phyloP scores from a whole-genome alignment of 1,284 basidiomycete genomes.

The Heterobasidion irregulare region DNA sequence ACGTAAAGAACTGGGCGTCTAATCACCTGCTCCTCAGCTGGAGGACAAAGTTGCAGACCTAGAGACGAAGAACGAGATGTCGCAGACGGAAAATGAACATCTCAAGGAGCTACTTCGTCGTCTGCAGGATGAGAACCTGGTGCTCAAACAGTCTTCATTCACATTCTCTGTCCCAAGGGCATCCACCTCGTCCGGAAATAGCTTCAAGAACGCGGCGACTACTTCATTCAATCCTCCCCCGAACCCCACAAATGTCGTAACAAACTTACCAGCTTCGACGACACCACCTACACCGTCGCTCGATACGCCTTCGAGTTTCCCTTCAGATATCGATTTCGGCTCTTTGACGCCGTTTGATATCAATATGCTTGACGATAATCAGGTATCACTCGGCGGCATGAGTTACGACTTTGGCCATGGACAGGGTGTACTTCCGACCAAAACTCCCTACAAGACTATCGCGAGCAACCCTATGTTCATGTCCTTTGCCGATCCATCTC shows the following conservation, averaged over 20 bases:
- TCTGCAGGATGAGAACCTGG: slow-evolving; percentile 72
- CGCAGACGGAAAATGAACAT: slow-evolving; percentile 67
- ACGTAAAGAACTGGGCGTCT: slow-evolving; percentile 7
- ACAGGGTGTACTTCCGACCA: slow-evolving; percentile 23
- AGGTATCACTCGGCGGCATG: slow-evolving; percentile 37
- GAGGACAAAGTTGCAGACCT: slow-evolving; percentile 78
- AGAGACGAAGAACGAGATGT: slow-evolving; percentile 64
- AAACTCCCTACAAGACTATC: slow-evolving; percentile 57
- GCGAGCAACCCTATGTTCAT: slow-evolving; percentile 74
- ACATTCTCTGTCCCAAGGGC: slow-evolving; percentile 63
- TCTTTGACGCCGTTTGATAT: slow-evolving; percentile 62
- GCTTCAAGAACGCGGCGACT: slow-evolving; percentile 13
- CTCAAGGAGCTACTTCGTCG: slow-evolving; percentile 68
- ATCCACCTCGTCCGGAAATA: slow-evolving; percentile 7
- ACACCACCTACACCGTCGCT: slow-evolving; percentile 9
- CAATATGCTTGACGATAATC: slow-evolving; percentile 48
- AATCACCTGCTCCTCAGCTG: slow-evolving; percentile 35
- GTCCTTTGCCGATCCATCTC: slow-evolving; percentile 59
- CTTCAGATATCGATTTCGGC: slow-evolving; percentile 49
- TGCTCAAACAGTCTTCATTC: slow-evolving; percentile 65
- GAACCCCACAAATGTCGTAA: background rate
- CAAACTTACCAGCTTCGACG: background rate
- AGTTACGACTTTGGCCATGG: slow-evolving; percentile 52
- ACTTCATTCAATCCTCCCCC: slow-evolving; percentile 14
- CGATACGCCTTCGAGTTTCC: slow-evolving; percentile 12